These are phyloP conservation scores for Micractinium sp. DNA, from an alignment of 139 green algal genomes.

Conservation along the genomic window DNA sequence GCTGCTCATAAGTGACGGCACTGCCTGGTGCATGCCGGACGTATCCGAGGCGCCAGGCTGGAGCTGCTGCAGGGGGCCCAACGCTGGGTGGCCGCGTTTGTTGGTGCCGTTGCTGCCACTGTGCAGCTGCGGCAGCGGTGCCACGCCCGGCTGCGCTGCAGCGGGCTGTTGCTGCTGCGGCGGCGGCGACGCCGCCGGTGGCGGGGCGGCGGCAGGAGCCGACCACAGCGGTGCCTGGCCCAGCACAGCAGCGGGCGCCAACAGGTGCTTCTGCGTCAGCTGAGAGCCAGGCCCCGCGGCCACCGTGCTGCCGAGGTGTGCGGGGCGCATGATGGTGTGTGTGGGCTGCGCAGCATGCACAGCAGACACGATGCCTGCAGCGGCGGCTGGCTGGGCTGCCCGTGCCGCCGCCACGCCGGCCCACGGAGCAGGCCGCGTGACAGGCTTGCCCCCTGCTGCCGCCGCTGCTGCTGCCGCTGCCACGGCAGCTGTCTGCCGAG, in stretches of 20 bases:
- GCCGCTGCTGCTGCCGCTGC: not conserved
- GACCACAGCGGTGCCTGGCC: not conserved
- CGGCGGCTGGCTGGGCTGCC: not conserved
- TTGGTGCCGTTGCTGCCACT: not conserved
- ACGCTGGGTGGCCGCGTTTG: too few relatives aligned
- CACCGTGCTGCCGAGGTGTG: not conserved
- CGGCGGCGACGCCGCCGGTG: not conserved
- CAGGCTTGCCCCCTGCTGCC: not conserved
- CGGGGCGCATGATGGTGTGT: not conserved
- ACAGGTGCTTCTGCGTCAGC: not conserved
- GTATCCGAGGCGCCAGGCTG: not conserved
- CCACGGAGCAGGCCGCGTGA: slow-evolving; percentile 6
- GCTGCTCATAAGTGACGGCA: not conserved
- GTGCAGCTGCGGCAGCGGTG: slow-evolving; percentile 14
- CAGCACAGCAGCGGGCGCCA: not conserved
- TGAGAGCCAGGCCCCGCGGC: not conserved
- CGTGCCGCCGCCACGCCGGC: not conserved
- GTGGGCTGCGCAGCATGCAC: not conserved
- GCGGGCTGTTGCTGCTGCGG: not conserved
- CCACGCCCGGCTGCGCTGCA: not conserved
- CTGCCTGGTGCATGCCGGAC: not conserved
- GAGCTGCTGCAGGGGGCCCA: not conserved
- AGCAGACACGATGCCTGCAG: not conserved
- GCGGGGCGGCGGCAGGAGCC: not conserved
- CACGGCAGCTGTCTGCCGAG: not conserved